Evolutionary conservation across 1,284 basidiomycete species (phyloP).

Genomic region (Malassezia equina): DNA sequence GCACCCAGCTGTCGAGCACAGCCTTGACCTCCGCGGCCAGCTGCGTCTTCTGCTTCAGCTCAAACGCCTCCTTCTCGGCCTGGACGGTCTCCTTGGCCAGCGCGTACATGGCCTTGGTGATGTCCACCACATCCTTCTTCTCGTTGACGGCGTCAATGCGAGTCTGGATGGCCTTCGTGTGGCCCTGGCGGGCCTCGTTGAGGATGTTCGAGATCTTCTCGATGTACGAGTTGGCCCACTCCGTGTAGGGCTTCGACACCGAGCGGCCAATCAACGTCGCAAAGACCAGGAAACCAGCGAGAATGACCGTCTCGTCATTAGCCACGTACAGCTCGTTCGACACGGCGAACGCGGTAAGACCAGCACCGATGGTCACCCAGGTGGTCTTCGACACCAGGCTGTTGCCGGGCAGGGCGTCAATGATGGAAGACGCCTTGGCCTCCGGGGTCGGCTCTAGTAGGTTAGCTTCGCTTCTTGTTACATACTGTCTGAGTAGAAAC

Average conservation of each 20-base stretch:
- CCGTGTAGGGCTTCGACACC: constrained; percentile 72
- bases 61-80: constrained; percentile 80
- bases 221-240: constrained; percentile 62
- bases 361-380: constrained; percentile 78
- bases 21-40: constrained; percentile 81
- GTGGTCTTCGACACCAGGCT: constrained; percentile 87
- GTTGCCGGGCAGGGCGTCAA: constrained; percentile 83
- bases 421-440: constrained; percentile 77
- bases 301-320: constrained; percentile 60
- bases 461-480: background rate
- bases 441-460: constrained; percentile 54
- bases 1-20: constrained; percentile 95
- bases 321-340: constrained; percentile 95
- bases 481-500: constrained; percentile 39
- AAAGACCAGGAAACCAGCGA: constrained; percentile 77
- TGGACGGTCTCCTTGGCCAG: constrained; percentile 92
- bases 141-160: constrained; percentile 81
- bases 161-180: constrained; percentile 84
- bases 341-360: constrained; percentile 80
- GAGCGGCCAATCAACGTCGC: constrained; percentile 66
- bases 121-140: constrained; percentile 84
- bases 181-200: constrained; percentile 70
- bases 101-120: constrained; percentile 81
- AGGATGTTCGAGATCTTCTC: constrained; percentile 69
- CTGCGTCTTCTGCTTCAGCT: constrained; percentile 76